Base-by-base conservation (phyloP, 495 filamentous ascomycete species). In the Neohortaea acidophila region DNA sequence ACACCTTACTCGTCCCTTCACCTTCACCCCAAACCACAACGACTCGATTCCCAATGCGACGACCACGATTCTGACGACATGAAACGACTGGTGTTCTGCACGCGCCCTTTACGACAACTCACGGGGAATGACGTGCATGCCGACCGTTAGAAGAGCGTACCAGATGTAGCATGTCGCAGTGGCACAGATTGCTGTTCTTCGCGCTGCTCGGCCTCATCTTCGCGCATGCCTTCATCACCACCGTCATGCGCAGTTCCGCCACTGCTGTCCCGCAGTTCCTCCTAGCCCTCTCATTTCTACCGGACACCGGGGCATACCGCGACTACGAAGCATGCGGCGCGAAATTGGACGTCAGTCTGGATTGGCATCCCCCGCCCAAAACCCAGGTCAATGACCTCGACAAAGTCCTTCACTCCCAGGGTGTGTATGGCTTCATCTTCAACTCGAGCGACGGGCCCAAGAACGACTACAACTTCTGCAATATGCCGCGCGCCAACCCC, bases 401-500 rank as follows among this genome's bases (percentile, higher is more conserved):
- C 0, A 44, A 54, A 31, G 72, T 62, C 3, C 51, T 79, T 35
- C 55, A 57, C 38, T 61, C 65, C 20, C 50, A 57, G 3, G 75
- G 70, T 20, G 62, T 71, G 0, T 71, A 76, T 51, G 73, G 71
- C 10, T 80, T 77, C 49, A 61, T 79, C 19, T 83, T 70, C 58
- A 69, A 77, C 47, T 60, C 60, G 32, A 78, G 74, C 8, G 40
- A 51, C 17, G 61, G 62, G 1, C 39, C 59, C 22, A 73, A 72
- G 49, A 68, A 72, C 11, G 58, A 57, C 17, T 81, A 80, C 57
- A 76, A 80, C 49, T 83, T 71, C 67, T 82, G 78, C 53, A 79
- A 81, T 47, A 82, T 80, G 77, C 78, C 78, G 10, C 78, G 81
- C 57, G 71, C 77, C n/a, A 62, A 74, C 10, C 46, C 37, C 30